phyloP scores from a whole-genome alignment of 2,329 filamentous ascomycete genomes.

The Gliomastix tumulicola region DNA sequence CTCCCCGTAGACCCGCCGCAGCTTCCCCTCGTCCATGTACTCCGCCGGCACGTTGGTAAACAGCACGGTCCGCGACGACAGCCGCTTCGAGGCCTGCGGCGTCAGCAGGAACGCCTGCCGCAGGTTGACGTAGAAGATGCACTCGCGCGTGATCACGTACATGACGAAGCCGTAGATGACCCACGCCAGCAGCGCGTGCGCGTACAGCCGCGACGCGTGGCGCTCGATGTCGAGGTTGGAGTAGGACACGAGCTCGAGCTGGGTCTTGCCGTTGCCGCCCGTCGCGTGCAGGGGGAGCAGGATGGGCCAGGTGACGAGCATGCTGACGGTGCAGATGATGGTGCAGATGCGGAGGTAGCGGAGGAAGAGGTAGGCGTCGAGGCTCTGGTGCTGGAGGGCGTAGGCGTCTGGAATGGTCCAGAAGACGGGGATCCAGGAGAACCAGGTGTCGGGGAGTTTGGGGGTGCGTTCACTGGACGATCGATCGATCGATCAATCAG shows the following conservation, averaged over 20 bases:
- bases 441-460: constrained; percentile 44
- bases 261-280: constrained; percentile 55
- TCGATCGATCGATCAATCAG: no score
- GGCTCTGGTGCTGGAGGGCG: constrained; percentile 75
- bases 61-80: constrained; percentile 85
- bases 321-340: constrained; percentile 73
- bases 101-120: constrained; percentile 88
- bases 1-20: constrained; percentile 67
- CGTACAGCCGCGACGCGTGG: constrained; percentile 62
- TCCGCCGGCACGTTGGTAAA: constrained; percentile 77
- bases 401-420: constrained; percentile 65
- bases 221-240: constrained; percentile 37
- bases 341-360: constrained; percentile 74
- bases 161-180: constrained; percentile 81
- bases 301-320: constrained; percentile 76
- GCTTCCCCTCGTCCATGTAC: constrained; percentile 66
- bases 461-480: constrained; percentile 52
- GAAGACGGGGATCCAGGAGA: constrained; percentile 57
- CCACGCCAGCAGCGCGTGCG: constrained; percentile 72
- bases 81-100: constrained; percentile 72
- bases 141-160: constrained; percentile 82
- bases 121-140: constrained; percentile 87
- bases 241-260: constrained; percentile 47
- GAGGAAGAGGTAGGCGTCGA: constrained; percentile 84
- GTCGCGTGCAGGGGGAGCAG: constrained; percentile 79